Evolutionary conservation across 495 filamentous ascomycete genomes (phyloP).

Genomic region (Tuber microsphaerosporum): DNA sequence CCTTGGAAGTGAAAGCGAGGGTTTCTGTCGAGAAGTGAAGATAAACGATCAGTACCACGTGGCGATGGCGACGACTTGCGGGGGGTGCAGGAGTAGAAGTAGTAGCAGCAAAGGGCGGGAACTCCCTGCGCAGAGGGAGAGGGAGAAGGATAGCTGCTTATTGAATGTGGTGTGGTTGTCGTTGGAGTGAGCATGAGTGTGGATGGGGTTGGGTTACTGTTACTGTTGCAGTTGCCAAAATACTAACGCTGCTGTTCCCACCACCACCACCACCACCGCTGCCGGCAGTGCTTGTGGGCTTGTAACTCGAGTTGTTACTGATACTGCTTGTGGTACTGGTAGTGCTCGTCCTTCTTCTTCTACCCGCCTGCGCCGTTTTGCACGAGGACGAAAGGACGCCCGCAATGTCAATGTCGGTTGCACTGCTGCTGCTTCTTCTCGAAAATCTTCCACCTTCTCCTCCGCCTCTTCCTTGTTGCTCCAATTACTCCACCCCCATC

Average conservation of each 20-base stretch:
- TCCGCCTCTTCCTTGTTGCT: background rate
- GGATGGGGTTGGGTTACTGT: background rate
- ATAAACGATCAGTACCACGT: conserved; percentile 42
- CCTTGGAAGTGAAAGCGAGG: conserved; percentile 32
- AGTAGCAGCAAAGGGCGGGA: conserved; percentile 35
- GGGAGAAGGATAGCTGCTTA: background rate
- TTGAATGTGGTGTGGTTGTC: background rate
- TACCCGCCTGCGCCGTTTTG: background rate
- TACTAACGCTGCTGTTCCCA: background rate
- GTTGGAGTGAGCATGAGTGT: background rate
- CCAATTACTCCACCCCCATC: background rate
- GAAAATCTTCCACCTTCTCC: conserved; percentile 1
- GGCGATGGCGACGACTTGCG: conserved; percentile 42
- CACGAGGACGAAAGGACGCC: background rate
- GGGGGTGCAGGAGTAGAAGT: conserved; percentile 30
- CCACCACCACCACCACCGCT: background rate
- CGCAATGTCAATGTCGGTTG: background rate
- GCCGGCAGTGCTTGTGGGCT: background rate
- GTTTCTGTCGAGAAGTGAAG: conserved; percentile 41
- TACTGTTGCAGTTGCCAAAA: background rate
- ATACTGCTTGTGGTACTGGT: background rate
- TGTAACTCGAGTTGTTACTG: background rate
- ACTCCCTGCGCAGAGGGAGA: conserved; percentile 25
- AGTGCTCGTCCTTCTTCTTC: background rate
- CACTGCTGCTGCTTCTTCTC: background rate